Evolutionary conservation across 345 rosid species (phyloP), one percentile per base, ranked within the genome.

Genomic region (Sonneratia caseolaris): DNA sequence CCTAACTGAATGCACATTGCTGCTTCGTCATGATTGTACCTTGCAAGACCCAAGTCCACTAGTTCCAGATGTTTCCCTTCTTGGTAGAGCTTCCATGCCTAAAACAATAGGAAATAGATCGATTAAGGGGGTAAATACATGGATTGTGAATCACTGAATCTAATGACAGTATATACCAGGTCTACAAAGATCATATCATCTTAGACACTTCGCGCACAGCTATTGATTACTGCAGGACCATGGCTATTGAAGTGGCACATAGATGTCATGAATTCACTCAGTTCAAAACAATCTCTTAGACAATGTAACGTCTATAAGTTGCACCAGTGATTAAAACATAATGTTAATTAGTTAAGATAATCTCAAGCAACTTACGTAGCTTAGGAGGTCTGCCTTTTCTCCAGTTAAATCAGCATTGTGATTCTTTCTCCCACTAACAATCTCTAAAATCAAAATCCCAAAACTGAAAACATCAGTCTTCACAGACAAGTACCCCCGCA

Each of bases 401-500:
- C 21, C 68, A 68, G 84, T 81, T 64, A 82, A 86, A 68, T 77
- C 76, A 18, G 45, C 27, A 67, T 84, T 80, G 38, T 82, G 86
- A 76, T 91, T 93, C 84, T 88, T 91, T 80, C 97, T 91, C 75
- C 97, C 98, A 79, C 92, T 80, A 27, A 88, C 88, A 57, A 91
- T 89, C 85, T 93, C 97, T 77, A 93, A 77, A 36, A 93, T 85
- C 82, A 93, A 74, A 74, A 93, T 76, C 65, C 98, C 97, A 38
- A 78, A 93, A 80, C 98, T 91, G 77, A 91, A 93, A 76, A 91
- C 97, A 82, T 93, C 97, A 1, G 88, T 83, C 74, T 82, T 93
- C 76, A 88, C 92, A 0, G 97, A 93, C 75, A 93, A 81, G 79
- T 86, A 84, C 35, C 98, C 97, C 57, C 84, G 93, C 76, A 91